Conservation (phyloP, 176 grass and related monocot genomes). For the Triticum aestivum region IWGSC_CS_RefSeq_v2.1 NC_057810.1:422127035-422127534, state of each 20-base stretch:
- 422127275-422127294: conserved; percentile 29
- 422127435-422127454: not conserved
- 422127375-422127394: not conserved
- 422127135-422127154: conserved; percentile 18
- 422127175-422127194: not conserved
- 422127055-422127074: conserved; percentile 16
- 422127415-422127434: not conserved
- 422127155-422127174: conserved; percentile 34
- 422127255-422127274: conserved; percentile 36
- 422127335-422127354: conserved; percentile 9
- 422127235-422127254: conserved; percentile 17
- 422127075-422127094: not conserved
- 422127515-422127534: not conserved
- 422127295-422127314: conserved; percentile 30
- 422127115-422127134: conserved; percentile 1
- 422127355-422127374: conserved; percentile 11
- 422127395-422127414: not conserved
- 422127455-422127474: conserved; percentile 14
- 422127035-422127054: conserved; percentile 11
- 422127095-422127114: not conserved
- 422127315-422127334: not conserved
- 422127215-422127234: not conserved
- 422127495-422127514: conserved; percentile 32
- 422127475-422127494: conserved; percentile 6
- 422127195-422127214: not conserved